phyloP scores from a whole-genome alignment of 306 rosid genomes.

The Geum urbanum region DNA sequence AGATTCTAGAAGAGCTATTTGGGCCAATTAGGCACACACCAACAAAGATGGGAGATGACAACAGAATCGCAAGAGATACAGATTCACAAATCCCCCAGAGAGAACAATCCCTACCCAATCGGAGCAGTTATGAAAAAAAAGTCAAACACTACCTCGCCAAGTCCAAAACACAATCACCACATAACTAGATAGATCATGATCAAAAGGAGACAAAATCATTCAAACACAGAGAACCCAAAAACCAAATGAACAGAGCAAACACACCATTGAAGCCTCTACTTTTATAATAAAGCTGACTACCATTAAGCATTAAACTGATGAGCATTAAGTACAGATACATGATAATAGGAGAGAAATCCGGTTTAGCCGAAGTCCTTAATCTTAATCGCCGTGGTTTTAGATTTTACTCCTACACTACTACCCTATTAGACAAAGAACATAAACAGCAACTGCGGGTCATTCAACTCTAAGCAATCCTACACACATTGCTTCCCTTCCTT shows the following conservation, averaged over 20 bases:
- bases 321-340: conserved; percentile 17
- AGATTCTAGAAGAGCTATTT: neutral
- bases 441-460: conserved; percentile 26
- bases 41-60: neutral
- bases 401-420: conserved; percentile 24
- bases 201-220: neutral
- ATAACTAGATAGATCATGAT: neutral
- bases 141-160: neutral
- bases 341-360: neutral
- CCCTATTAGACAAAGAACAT: conserved; percentile 14
- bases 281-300: neutral
- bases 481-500: conserved; percentile 8
- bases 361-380: neutral
- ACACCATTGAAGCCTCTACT: too few relatives aligned
- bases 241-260: neutral
- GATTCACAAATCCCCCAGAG: neutral
- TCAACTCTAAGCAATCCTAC: conserved; percentile 26
- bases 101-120: neutral
- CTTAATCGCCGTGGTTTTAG: conserved; percentile 10
- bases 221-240: neutral
- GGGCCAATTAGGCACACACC: neutral
- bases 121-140: neutral
- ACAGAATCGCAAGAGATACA: neutral
- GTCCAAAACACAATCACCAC: conserved; percentile 1
- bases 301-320: neutral